Evolutionary conservation across 768 basidiomycete species (phyloP), one percentile per base, ranked within the genome.

Genomic region (Rhizopogon rudus): DNA sequence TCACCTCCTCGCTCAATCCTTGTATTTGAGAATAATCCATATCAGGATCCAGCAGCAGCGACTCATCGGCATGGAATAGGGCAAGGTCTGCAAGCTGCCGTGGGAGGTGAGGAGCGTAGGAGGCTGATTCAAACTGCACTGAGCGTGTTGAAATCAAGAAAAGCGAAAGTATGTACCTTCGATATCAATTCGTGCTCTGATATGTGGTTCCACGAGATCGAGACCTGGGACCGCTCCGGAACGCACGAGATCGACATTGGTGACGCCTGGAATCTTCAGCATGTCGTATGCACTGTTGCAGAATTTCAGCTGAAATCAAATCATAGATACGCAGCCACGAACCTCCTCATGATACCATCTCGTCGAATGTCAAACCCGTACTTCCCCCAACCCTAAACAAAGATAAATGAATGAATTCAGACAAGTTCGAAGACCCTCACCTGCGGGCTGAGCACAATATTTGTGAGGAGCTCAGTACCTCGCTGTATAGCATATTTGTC

Each of bases 81-180:
- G 78, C 78, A 4, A 95, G 68, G 63, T 95, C 91, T 2, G 86
- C 87, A 48, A 78, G 76, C 74, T 95, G 93, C 5, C 93, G 82
- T 14, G 67, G 62, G 5, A 92, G 73, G 61, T 88, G 84, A 0
- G 79, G 76, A 35, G 74, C 73, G 60, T 91, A 91, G 41, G 73
- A 76, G 0, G 81, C 87, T 89, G 52, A 63, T 22, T 63, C 49
- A 28, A 2, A 49, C 42, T 22, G 28, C 20, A 37, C 20, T 40
- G 4, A 20, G n/a, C 44, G 54, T 46, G 33, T 31, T 46, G 9
- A 55, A 20, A 41, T 20, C 40, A 39, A 12, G 16, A 5, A 16
- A 14, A n/a, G 25, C 37, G 54, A 10, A 20, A n/a, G 33, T 44
- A 63, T 73, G 54, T 57, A 87, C 91, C 88, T 55, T 93, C 91